These are phyloP conservation scores for Aspergillus ruber DNA, from an alignment of 2,329 filamentous ascomycete genomes.

Conservation along the genomic window DNA sequence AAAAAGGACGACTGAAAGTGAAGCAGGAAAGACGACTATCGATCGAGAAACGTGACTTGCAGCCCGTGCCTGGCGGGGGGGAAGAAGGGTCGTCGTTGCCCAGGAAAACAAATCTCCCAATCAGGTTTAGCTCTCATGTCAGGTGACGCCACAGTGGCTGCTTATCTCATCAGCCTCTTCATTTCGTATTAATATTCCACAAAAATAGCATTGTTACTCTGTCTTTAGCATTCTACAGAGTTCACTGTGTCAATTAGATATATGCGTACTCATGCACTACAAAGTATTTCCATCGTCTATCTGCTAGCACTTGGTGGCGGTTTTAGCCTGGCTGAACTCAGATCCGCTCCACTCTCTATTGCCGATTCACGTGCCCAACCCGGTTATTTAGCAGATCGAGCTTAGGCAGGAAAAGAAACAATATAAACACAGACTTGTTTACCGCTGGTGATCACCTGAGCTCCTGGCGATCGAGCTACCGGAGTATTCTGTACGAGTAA, in stretches of 20 bases:
- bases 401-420: not conserved
- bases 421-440: not conserved
- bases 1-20: slow-evolving; percentile 2
- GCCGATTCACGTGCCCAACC: not conserved
- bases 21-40: slow-evolving; percentile 2
- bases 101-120: slow-evolving; percentile 37
- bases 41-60: not conserved
- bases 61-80: slow-evolving; percentile 3
- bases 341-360: not conserved
- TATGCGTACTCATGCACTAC: too few relatives aligned
- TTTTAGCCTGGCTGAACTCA: not conserved
- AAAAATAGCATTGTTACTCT: not conserved
- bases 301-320: not conserved
- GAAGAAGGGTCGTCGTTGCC: slow-evolving; percentile 3
- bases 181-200: not conserved
- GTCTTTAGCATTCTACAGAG: too few relatives aligned
- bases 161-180: not conserved
- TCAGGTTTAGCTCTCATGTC: slow-evolving; percentile 16
- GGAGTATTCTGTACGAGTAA: not conserved
- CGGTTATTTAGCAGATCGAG: not conserved
- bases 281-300: too few relatives aligned
- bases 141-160: not conserved
- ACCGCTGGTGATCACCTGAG: not conserved
- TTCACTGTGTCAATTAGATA: too few relatives aligned
- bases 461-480: not conserved